Conservation (phyloP, 202 grass and related monocot species). For the Schoenoplectus triqueter region DNA sequence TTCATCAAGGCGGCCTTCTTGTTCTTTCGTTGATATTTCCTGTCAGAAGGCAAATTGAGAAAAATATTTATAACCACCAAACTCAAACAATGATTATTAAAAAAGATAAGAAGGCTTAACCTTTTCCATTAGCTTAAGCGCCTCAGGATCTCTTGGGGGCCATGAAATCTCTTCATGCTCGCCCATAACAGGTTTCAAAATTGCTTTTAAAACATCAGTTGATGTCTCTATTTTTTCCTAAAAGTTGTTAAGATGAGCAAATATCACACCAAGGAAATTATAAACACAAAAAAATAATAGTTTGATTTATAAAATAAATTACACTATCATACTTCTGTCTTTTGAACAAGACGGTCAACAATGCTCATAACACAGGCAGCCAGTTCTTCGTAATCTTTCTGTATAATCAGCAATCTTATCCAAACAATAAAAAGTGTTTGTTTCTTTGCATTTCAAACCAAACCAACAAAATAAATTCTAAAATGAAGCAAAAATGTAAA, state of each 20-base stretch:
- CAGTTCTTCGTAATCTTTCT: slow-evolving; percentile 95
- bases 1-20: slow-evolving; percentile 86
- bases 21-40: slow-evolving; percentile 75
- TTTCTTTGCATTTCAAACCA: neutral
- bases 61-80: slow-evolving; percentile 18
- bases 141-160: slow-evolving; percentile 69
- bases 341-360: slow-evolving; percentile 86
- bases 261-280: neutral
- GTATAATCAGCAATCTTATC: slow-evolving; percentile 26
- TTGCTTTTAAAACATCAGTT: slow-evolving; percentile 87
- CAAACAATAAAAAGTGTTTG: neutral
- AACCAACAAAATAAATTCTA: slow-evolving; percentile 12
- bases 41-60: slow-evolving; percentile 32
- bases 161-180: slow-evolving; percentile 71
- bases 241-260: slow-evolving; percentile 35
- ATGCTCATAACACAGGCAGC: slow-evolving; percentile 81
- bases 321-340: slow-evolving; percentile 72
- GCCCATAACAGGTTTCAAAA: slow-evolving; percentile 69
- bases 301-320: too few relatives aligned
- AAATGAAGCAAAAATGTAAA: neutral
- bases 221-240: slow-evolving; percentile 92
- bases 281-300: neutral
- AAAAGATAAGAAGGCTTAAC: slow-evolving; percentile 36
- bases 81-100: slow-evolving; percentile 8
- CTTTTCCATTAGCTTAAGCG: slow-evolving; percentile 77